Conservation (phyloP, 2,329 filamentous ascomycete genomes). For the Monosporascus ibericus region DNA sequence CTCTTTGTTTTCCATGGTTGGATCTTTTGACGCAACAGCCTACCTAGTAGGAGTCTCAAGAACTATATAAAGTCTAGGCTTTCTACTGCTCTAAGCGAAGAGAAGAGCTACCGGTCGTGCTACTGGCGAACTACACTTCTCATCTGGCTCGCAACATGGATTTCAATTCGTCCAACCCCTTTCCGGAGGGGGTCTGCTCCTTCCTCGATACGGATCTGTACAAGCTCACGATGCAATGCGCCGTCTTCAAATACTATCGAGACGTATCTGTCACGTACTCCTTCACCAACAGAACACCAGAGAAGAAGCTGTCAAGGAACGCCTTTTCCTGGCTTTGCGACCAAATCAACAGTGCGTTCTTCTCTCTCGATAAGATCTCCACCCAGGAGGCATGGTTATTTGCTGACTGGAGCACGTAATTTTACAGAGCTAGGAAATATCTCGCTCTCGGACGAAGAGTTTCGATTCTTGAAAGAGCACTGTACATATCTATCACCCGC, state of each 20-base stretch:
- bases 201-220: slow-evolving; percentile 82
- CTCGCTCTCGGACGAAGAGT: slow-evolving; percentile 70
- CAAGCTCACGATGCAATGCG: slow-evolving; percentile 99
- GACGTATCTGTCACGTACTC: slow-evolving; percentile 79
- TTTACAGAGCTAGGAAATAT: slow-evolving; percentile 72
- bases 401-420: no score
- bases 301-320: slow-evolving; percentile 80
- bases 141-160: slow-evolving; percentile 39
- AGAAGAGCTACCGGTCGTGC: no score
- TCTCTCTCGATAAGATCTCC: slow-evolving; percentile 6
- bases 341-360: slow-evolving; percentile 67
- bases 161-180: slow-evolving; percentile 60
- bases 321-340: slow-evolving; percentile 81
- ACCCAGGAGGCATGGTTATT: no score
- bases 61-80: no score
- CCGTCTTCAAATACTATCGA: slow-evolving; percentile 86
- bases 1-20: no score
- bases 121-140: no score
- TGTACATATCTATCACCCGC: slow-evolving; percentile 74
- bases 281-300: slow-evolving; percentile 90
- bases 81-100: no score
- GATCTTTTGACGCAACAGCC: no score
- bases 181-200: slow-evolving; percentile 72
- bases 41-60: no score
- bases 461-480: slow-evolving; percentile 67